Conservation (phyloP, 2,329 filamentous ascomycete species). For the Cladobotryum mycophilum region DNA sequence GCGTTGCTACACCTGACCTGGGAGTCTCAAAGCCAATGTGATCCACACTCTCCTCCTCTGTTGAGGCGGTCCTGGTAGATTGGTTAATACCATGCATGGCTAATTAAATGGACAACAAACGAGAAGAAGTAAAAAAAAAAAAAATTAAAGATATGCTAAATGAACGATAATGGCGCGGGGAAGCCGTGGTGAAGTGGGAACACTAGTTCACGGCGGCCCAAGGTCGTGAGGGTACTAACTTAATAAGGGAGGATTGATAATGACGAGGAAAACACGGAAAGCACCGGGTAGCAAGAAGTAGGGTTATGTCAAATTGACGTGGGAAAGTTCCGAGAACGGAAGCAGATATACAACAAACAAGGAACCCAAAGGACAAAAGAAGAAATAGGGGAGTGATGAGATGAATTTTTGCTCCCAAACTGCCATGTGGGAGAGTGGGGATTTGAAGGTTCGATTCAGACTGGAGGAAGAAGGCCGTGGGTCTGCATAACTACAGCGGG, state of each 20-base stretch:
- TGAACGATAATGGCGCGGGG: constrained; percentile 12
- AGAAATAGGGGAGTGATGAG: constrained; percentile 24
- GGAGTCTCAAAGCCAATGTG: constrained; percentile 81
- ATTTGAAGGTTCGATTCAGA: constrained; percentile 11
- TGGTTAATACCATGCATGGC: constrained; percentile 47
- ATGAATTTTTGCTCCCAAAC: constrained; percentile 20
- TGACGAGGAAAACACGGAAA: constrained; percentile 28
- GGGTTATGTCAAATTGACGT: constrained; percentile 16
- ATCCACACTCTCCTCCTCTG: constrained; percentile 66
- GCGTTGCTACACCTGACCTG: constrained; percentile 85
- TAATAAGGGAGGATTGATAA: constrained; percentile 7
- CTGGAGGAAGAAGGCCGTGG: constrained; percentile 5
- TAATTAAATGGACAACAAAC: constrained; percentile 16
- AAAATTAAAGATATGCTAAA: constrained; percentile 1
- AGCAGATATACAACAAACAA: constrained; percentile 11
- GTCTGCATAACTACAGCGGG: constrained; percentile 4
- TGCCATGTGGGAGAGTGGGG: constrained; percentile 24
- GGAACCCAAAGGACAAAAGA: constrained; percentile 8
- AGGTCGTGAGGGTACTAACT: constrained; percentile 11
- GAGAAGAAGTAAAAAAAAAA: constrained; percentile 19
- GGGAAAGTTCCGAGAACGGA: constrained; percentile 24
- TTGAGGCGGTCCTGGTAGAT: constrained; percentile 46
- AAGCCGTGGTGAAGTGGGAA: constrained; percentile 25
- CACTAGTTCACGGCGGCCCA: constrained; percentile 34
- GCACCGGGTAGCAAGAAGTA: constrained; percentile 11